Evolutionary conservation across 2,329 filamentous ascomycete genomes (phyloP).

Genomic region (Corinectria fuckeliana): DNA sequence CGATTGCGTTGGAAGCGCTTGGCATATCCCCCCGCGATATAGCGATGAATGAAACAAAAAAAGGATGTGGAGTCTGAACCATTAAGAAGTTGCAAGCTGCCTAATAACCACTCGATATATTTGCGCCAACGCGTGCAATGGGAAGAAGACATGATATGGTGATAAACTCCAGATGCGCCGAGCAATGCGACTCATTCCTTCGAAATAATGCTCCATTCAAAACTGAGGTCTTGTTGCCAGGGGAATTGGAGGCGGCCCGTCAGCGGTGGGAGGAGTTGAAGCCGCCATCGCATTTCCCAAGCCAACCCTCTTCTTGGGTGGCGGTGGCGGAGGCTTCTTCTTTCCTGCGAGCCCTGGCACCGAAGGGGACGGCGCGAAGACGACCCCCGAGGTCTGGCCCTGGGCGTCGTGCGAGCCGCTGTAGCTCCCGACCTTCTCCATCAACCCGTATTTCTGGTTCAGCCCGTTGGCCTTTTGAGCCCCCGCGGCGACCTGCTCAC

Average conservation of each 20-base stretch:
- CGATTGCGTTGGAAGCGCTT: slow-evolving; percentile 31
- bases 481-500: slow-evolving; percentile 69
- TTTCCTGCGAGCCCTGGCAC: slow-evolving; percentile 45
- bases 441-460: slow-evolving; percentile 67
- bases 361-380: slow-evolving; percentile 16
- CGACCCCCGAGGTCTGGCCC: slow-evolving; percentile 12
- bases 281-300: slow-evolving; percentile 36
- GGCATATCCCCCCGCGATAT: slow-evolving; percentile 28
- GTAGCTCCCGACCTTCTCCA: slow-evolving; percentile 45
- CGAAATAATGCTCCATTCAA: slow-evolving; percentile 28
- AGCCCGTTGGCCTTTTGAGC: slow-evolving; percentile 62
- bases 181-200: slow-evolving; percentile 17
- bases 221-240: slow-evolving; percentile 58
- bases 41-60: slow-evolving; percentile 33
- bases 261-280: slow-evolving; percentile 29
- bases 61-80: slow-evolving; percentile 17
- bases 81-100: slow-evolving; percentile 1
- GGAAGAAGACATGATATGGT: neutral
- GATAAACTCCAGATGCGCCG: slow-evolving; percentile 23
- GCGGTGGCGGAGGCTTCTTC: slow-evolving; percentile 62
- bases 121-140: neutral
- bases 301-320: slow-evolving; percentile 59
- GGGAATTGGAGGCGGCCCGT: slow-evolving; percentile 59
- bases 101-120: neutral
- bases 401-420: slow-evolving; percentile 29